These are phyloP conservation scores for Podosphaera fusca DNA, from an alignment of 2,329 filamentous ascomycete species.

Conservation along the genomic window DNA sequence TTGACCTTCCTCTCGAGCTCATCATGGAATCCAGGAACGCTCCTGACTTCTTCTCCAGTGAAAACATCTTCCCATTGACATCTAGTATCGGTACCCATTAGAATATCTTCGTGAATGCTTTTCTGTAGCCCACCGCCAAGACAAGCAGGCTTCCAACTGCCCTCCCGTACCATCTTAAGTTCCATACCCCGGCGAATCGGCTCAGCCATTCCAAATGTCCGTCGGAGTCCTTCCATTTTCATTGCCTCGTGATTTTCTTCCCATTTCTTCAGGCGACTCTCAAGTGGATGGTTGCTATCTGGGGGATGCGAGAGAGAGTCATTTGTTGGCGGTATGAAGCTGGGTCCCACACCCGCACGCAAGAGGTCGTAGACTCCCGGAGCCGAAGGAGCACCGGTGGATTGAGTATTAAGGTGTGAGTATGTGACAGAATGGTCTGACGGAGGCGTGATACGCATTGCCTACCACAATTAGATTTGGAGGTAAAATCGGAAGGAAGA, in stretches of 20 bases:
- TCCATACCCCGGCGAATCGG: slow-evolving; percentile 88
- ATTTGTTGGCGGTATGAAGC: slow-evolving; percentile 17
- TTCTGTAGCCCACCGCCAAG: slow-evolving; percentile 27
- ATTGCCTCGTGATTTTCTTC: slow-evolving; percentile 66
- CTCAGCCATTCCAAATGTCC: slow-evolving; percentile 79
- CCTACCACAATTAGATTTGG: slow-evolving; percentile 24
- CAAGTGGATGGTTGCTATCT: slow-evolving; percentile 64
- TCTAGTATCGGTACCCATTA: slow-evolving; percentile 54
- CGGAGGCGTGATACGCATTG: slow-evolving; percentile 71
- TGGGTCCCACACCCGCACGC: slow-evolving; percentile 56
- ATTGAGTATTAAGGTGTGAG: slow-evolving; percentile 40
- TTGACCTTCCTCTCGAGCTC: slow-evolving; percentile 86
- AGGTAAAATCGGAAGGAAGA: too few relatives aligned
- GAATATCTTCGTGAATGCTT: slow-evolving; percentile 69
- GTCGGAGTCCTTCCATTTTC: slow-evolving; percentile 72
- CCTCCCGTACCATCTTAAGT: slow-evolving; percentile 61
- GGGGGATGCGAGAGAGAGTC: slow-evolving; percentile 17
- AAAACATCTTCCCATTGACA: slow-evolving; percentile 90
- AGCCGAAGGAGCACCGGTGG: slow-evolving; percentile 53
- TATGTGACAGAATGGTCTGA: slow-evolving; percentile 12
- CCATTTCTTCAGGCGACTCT: slow-evolving; percentile 74
- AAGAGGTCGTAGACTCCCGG: slow-evolving; percentile 87
- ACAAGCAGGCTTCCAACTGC: slow-evolving; percentile 56
- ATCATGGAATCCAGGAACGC: slow-evolving; percentile 47
- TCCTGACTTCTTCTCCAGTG: slow-evolving; percentile 43